phyloP scores from a whole-genome alignment of 2,329 filamentous ascomycete species.

The Colletotrichum simmondsii region DNA sequence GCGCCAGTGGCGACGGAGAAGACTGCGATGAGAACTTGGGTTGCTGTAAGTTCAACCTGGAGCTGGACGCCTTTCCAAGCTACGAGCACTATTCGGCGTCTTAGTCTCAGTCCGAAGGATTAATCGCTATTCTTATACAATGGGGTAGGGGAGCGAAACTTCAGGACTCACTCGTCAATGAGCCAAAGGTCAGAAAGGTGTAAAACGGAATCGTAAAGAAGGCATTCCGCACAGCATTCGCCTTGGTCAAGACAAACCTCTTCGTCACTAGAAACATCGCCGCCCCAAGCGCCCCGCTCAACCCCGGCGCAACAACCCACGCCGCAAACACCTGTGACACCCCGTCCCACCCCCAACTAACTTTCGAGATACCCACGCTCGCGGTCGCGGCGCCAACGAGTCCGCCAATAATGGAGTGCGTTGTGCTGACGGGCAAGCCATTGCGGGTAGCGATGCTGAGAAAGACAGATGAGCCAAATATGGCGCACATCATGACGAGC shows the following conservation, averaged over 20 bases:
- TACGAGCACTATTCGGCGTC: constrained; percentile 57
- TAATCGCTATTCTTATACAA: too few species aligned
- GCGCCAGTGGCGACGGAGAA: constrained; percentile 56
- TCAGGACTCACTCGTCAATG: constrained; percentile 45
- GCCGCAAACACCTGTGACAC: constrained; percentile 52
- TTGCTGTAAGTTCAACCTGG: constrained; percentile 37
- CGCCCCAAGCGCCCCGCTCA: constrained; percentile 46
- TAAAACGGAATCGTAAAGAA: constrained; percentile 48
- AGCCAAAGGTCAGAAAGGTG: constrained; percentile 48
- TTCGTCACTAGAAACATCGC: constrained; percentile 49
- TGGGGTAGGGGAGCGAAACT: neutral
- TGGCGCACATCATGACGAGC: constrained; percentile 65
- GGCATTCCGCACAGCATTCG: constrained; percentile 45
- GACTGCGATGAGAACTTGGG: constrained; percentile 46
- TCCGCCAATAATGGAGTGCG: constrained; percentile 61
- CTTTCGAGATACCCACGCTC: constrained; percentile 46
- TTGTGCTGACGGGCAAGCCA: constrained; percentile 65
- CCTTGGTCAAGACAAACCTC: constrained; percentile 41
- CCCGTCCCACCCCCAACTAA: constrained; percentile 50
- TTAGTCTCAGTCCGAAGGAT: constrained; percentile 13
- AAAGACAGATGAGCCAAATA: constrained; percentile 62
- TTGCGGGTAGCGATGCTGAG: constrained; percentile 62
- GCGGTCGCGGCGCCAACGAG: constrained; percentile 49
- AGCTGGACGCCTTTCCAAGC: constrained; percentile 53
- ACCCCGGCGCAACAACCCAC: constrained; percentile 49